Evolutionary conservation across 164 flowering plant genomes (phyloP), one percentile per base, ranked within the genome.

Genomic region (Taxillus chinensis): DNA sequence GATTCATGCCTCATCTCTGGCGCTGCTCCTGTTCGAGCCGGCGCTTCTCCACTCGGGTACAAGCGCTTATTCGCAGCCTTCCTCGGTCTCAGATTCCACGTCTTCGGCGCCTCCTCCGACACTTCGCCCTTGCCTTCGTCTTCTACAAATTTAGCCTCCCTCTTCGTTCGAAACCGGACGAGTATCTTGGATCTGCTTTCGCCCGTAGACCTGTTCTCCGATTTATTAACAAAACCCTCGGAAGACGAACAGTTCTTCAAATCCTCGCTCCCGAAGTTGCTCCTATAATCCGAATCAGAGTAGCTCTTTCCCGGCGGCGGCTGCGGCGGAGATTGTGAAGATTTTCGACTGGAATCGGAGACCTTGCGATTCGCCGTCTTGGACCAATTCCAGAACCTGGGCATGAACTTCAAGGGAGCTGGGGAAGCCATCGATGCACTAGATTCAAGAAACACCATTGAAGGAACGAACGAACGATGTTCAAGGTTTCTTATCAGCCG

Each of bases 381-480:
- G 10, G 66, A 45, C 79, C 80, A 79, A 56, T 67, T 75, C 41
- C 74, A 57, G 49, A 59, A 56, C 15, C 76, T 57, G 3, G 74
- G 51, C 0, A 69, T 14, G 52, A 76, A 76, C 51, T 78, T 74
- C 10, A 63, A 17, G 0, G 75, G 53, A 0, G 56, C 61, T 0
- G 78, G 16, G 10, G 75, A 66, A 16, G 74, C 61, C 76, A 73
- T 46, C 45, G 45, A 43, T 43, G 50, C 8, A 10, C 3, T 3
- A 5, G 11, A 46, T 7, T 46, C 12, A 10, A 5, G 6, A 5
- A 5, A 46, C 50, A 46, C 50, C 50, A 46, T 46, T 10, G 50
- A 46, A 46, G 12, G 50, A 46, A 7, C 50, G 12, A 10, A 5
- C 45, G 45, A 43, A n/a, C n/a, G n/a, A n/a, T n/a, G n/a, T n/a